Evolutionary conservation across 1,139 yeast genomes (phyloP), one percentile per base, ranked within the genome.

Genomic region (Diutina scorzettiae): DNA sequence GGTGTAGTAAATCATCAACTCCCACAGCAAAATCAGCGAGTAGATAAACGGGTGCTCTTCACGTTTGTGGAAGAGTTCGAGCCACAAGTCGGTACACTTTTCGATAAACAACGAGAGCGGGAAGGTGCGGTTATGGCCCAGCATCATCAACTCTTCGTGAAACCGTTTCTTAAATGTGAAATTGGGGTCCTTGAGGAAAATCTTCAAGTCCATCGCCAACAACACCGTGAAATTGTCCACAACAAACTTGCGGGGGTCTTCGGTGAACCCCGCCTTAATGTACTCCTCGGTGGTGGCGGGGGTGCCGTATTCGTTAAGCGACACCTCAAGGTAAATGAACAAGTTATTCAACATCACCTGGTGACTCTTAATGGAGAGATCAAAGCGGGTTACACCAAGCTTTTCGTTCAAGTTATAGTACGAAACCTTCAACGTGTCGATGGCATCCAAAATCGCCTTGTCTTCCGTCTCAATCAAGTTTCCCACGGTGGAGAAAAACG

Each of bases 121-220:
- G 53, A 69, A 69, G 2, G 73, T 66, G 49, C 69, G 55, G 43
- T 56, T 50, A 47, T 66, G 71, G 49, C 66, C 67, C 49, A 70
- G 65, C 60, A 49, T 61, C 68, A 77, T 68, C 45, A 74, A 62
- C 49, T 76, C 81, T 53, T 78, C 81, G 47, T 73, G 76, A 53
- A 71, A 72, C 40, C 67, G 59, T 57, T 78, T 78, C 45, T 73
- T 74, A 54, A 77, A 75, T 0, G 77, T 60, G 56, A 73, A 70
- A 54, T 75, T 75, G 11, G 78, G 70, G 50, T 69, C 76, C 47
- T 70, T 70, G 40, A 76, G 59, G 53, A 74, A 73, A 42, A 71
- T 64, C 51, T 69, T 63, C 45, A 75, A 59, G 51, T 74, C 76
- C 64, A 74, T 64, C 11, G 77, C 67, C 44, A 64, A 55, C 49